Evolutionary conservation across 768 basidiomycete species (phyloP), one percentile per base, ranked within the genome.

Genomic region (Boletus patriciae): DNA sequence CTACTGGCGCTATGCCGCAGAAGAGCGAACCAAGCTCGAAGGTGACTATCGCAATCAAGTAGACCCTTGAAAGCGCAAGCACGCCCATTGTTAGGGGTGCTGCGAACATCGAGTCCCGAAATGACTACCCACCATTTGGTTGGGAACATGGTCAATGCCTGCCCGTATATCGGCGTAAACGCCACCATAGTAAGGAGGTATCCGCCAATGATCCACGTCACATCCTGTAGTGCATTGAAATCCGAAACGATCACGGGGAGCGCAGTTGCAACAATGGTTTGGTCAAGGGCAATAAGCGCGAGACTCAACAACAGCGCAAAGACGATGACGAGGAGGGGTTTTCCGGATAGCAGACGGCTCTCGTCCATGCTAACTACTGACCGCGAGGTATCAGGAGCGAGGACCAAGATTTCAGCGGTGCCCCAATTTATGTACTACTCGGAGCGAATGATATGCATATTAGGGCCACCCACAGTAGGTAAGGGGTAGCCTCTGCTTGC

Each of bases 201-300:
- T 1, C 83, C 80, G 0, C 85, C 85, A 0, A 83, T 86, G 16
- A 89, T 84, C 87, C 86, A 89, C 5, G 55, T 62, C n/a, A 27
- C 61, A 31, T 61, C 54, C 29, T 63, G 57, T 8, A 63, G 54
- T 19, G 57, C 54, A 38, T 54, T 46, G 44, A 58, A 61, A 33
- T 58, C 29, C 18, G 55, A 62, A 42, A 57, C 45, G 21, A 58
- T 56, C 10, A 51, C 55, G 0, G 86, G 82, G 47, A 84, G 75
- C 66, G 88, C 88, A 1, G 79, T 78, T 21, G 79, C 69, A 8
- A 86, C 83, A n/a, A 89, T 83, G 0, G 83, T 86, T 0, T 55
- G 56, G 36, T 63, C 57, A 6, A 59, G 49, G 34, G 61, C 61
- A 16, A 57, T 56, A 12, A 63, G 57, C 6, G 43, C 42, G 21